A percentile compares a stretch with the other conserved stretches of the same genome.
Evolutionary conservation across 2,329 filamentous ascomycete genomes (phyloP).

Genomic region (Pseudocercospora musae): DNA sequence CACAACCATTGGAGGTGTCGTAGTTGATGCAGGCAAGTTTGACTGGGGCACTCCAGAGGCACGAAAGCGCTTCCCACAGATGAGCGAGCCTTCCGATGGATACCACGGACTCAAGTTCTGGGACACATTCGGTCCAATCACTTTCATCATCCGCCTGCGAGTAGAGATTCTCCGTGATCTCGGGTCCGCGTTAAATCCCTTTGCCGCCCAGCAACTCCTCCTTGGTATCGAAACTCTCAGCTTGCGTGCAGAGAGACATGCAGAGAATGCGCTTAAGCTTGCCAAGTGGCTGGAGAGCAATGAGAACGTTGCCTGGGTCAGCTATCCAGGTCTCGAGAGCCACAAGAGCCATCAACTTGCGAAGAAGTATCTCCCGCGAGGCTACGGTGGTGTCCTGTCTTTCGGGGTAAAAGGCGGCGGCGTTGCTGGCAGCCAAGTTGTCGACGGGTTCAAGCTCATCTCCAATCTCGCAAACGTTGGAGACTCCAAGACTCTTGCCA

Average conservation of each 20-base stretch:
- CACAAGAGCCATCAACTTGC: constrained; percentile 77
- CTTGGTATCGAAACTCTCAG: constrained; percentile 87
- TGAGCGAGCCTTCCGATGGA: constrained; percentile 81
- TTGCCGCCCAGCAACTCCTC: constrained; percentile 87
- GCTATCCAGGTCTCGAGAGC: constrained; percentile 81
- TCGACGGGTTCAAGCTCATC: constrained; percentile 92
- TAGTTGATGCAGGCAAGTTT: constrained; percentile 87
- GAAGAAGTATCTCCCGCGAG: constrained; percentile 80
- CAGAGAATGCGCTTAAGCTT: constrained; percentile 74
- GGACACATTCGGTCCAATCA: constrained; percentile 80
- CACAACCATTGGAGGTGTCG: constrained; percentile 77
- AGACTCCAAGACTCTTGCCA: constrained; percentile 90
- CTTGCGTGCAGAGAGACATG: constrained; percentile 81
- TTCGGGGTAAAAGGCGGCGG: constrained; percentile 91
- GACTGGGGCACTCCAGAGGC: constrained; percentile 78
- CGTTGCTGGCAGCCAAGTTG: constrained; percentile 77
- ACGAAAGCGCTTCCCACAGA: constrained; percentile 75
- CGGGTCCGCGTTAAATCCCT: constrained; percentile 79
- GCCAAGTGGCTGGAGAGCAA: constrained; percentile 81
- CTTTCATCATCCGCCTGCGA: constrained; percentile 79
- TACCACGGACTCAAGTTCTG: constrained; percentile 94
- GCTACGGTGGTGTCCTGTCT: constrained; percentile 85
- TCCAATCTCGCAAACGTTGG: constrained; percentile 96
- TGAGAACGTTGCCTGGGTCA: constrained; percentile 85
- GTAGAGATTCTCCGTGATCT: constrained; percentile 89